These are phyloP conservation scores for Diplodia corticola DNA, from an alignment of 2,329 filamentous ascomycete species.

Conservation along the genomic window DNA sequence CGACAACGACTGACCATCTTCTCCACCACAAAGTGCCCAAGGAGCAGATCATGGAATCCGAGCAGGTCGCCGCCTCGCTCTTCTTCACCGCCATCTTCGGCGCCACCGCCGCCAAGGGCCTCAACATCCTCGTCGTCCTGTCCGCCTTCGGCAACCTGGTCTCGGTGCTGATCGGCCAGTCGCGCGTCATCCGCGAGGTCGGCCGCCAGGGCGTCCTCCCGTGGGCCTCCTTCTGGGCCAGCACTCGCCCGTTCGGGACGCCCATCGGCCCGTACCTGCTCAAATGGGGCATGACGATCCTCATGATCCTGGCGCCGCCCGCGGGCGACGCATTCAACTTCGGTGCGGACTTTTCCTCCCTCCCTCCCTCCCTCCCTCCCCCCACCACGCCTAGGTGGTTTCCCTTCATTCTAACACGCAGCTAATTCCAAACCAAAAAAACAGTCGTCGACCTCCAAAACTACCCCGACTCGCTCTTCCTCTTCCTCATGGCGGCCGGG, in stretches of 20 bases:
- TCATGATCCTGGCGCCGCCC: conserved; percentile 67
- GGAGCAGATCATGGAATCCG: conserved; percentile 65
- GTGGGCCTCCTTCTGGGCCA: conserved; percentile 60
- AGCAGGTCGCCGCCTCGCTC: conserved; percentile 67
- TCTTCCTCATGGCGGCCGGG: conserved; percentile 59
- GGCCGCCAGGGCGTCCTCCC: conserved; percentile 68
- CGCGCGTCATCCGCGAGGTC: conserved; percentile 34
- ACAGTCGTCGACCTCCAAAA: conserved; percentile 68
- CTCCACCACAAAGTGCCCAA: conserved; percentile 54
- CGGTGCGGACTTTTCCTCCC: conserved; percentile 26
- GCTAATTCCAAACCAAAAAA: too few relatives aligned
- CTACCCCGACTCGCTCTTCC: conserved; percentile 61
- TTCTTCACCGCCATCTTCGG: conserved; percentile 69
- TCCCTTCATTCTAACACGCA: conserved; percentile 29
- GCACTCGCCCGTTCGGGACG: conserved; percentile 65
- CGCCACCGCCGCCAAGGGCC: conserved; percentile 46
- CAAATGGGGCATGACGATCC: conserved; percentile 66
- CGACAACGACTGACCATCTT: conserved; percentile 29
- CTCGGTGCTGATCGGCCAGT: conserved; percentile 37
- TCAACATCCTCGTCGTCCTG: conserved; percentile 62
- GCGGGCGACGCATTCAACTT: conserved; percentile 69
- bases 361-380: conserved; percentile 24
- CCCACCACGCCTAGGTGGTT: conserved; percentile 27
- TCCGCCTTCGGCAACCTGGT: conserved; percentile 72
- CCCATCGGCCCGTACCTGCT: conserved; percentile 68